These are phyloP conservation scores for Letharia columbiana DNA, from an alignment of 495 filamentous ascomycete genomes.

Conservation along the genomic window DNA sequence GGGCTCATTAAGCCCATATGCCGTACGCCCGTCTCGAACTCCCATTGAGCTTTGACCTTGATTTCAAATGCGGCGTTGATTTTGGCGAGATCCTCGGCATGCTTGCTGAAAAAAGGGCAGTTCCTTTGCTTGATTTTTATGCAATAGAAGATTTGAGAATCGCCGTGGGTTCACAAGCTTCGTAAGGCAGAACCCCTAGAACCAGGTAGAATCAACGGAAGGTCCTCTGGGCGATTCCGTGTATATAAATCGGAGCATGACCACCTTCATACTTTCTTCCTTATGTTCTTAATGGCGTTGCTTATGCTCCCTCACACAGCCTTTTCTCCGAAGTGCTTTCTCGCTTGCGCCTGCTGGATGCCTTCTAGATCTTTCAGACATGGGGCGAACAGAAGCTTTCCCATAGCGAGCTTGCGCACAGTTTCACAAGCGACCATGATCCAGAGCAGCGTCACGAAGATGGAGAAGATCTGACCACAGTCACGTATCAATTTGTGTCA, in stretches of 20 bases:
- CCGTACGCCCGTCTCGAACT: background rate
- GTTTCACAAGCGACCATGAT: constrained; percentile 41
- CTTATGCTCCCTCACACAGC: background rate
- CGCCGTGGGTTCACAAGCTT: no score
- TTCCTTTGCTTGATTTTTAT: no score
- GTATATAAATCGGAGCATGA: no score
- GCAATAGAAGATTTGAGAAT: no score
- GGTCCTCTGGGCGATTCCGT: no score
- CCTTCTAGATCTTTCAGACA: constrained; percentile 40
- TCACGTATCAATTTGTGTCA: background rate
- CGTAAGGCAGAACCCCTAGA: no score
- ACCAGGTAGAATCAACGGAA: no score
- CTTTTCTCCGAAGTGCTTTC: constrained; percentile 20
- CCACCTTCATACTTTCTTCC: no score
- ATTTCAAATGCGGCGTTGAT: background rate
- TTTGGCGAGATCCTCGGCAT: background rate
- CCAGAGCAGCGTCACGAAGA: constrained; percentile 45
- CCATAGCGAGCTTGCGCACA: constrained; percentile 34
- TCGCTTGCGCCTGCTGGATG: constrained; percentile 21
- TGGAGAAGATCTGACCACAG: constrained; percentile 37
- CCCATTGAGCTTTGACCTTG: background rate
- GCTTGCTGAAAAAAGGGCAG: no score
- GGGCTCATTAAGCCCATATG: background rate
- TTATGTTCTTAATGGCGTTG: no score
- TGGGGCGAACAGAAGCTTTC: constrained; percentile 44